Conservation (phyloP, 1,284 basidiomycete species). For the Boletus albobrunnescens region DNA sequence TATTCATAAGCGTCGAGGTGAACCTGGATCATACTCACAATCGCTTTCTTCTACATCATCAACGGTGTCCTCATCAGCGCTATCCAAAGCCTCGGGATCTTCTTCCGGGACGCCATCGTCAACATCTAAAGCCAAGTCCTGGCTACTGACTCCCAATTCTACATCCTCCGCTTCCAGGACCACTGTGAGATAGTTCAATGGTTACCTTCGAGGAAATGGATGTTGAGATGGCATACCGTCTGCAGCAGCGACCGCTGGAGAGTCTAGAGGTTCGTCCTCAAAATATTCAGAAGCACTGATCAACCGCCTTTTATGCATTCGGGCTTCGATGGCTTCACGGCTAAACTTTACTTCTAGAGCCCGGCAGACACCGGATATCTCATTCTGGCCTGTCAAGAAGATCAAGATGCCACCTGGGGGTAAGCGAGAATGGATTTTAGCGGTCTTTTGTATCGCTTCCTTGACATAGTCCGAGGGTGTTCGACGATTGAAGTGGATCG, state of each 20-base stretch:
- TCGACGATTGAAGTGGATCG: conserved; percentile 87
- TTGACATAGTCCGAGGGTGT: conserved; percentile 86
- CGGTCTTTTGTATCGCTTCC: conserved; percentile 87
- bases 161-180: conserved; percentile 79
- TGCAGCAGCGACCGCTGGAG: conserved; percentile 16
- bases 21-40: conserved; percentile 40
- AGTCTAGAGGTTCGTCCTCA: conserved; percentile 16
- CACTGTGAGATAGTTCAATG: conserved; percentile 31
- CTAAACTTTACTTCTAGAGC: conserved; percentile 82
- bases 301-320: conserved; percentile 39
- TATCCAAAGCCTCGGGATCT: conserved; percentile 48
- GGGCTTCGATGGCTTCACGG: conserved; percentile 56
- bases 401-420: conserved; percentile 93
- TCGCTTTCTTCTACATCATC: conserved; percentile 58
- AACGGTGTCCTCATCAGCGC: conserved; percentile 54
- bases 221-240: conserved; percentile 22
- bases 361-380: conserved; percentile 87
- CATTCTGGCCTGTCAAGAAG: conserved; percentile 98
- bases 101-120: conserved; percentile 49
- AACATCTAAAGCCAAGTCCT: conserved; percentile 52
- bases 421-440: conserved; percentile 89
- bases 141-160: conserved; percentile 56
- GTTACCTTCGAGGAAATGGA: neutral
- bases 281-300: conserved; percentile 30
- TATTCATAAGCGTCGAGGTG: conserved; percentile 1